phyloP scores from a whole-genome alignment of 495 filamentous ascomycete genomes.

The Penicillium paxilli region DNA sequence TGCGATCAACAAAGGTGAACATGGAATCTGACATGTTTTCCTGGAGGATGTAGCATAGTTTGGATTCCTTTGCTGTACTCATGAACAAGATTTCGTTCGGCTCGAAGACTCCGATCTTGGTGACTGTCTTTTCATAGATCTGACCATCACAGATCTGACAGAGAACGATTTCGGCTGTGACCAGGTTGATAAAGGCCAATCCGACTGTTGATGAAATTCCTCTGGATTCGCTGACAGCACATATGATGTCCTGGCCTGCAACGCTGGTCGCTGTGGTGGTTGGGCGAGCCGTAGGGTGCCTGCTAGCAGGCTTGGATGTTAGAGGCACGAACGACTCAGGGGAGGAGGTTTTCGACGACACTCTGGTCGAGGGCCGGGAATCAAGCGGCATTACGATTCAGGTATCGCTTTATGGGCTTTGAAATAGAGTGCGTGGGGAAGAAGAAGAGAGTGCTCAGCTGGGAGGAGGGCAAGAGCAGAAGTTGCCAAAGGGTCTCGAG shows the following conservation, averaged over 20 bases:
- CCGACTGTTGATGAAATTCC: constrained; percentile 86
- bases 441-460: no score
- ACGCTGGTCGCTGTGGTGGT: constrained; percentile 65
- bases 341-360: background rate
- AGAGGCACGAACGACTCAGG: constrained; percentile 24
- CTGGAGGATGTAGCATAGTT: constrained; percentile 73
- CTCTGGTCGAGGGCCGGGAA: background rate
- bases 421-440: no score
- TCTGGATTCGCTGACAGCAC: constrained; percentile 87
- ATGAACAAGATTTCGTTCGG: constrained; percentile 75
- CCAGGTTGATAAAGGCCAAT: constrained; percentile 83
- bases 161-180: constrained; percentile 76
- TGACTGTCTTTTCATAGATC: constrained; percentile 79
- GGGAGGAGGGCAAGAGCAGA: no score
- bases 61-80: constrained; percentile 70
- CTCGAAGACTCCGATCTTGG: constrained; percentile 78
- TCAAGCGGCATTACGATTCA: background rate
- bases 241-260: constrained; percentile 76
- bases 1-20: constrained; percentile 71
- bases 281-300: constrained; percentile 49
- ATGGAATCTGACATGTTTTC: constrained; percentile 56
- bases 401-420: no score
- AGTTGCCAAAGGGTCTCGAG: no score
- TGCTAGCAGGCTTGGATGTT: constrained; percentile 35
- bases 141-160: constrained; percentile 91